These are phyloP conservation scores for Apophysomyces elegans DNA, from an alignment of 371 early-diverging fungal genomes.

Conservation along the genomic window DNA sequence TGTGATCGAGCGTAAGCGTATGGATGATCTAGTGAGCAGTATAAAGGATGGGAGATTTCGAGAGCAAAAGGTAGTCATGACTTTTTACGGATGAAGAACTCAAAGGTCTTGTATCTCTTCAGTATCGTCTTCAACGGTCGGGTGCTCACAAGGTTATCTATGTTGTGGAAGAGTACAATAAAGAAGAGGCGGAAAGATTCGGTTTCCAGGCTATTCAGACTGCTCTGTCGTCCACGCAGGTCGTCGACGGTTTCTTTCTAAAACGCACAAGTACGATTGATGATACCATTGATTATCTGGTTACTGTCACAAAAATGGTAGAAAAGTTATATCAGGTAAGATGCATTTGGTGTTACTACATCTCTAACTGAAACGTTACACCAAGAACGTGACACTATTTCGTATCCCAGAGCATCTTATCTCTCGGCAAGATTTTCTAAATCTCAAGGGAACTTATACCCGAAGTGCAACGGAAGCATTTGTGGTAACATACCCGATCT, in stretches of 20 bases:
- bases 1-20: conserved; percentile 92
- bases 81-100: background rate
- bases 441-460: conserved; percentile 50
- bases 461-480: conserved; percentile 26
- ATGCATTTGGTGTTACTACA: too few relatives aligned
- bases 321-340: conserved; percentile 49
- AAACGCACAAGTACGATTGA: conserved; percentile 71
- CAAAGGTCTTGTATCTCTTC: background rate
- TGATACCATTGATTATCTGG: conserved; percentile 81
- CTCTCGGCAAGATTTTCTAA: conserved; percentile 54
- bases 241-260: conserved; percentile 75
- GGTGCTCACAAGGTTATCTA: conserved; percentile 81
- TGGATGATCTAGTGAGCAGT: conserved; percentile 90
- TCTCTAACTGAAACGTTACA: background rate
- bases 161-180: conserved; percentile 78
- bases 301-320: conserved; percentile 58
- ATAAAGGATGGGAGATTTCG: conserved; percentile 94
- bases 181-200: conserved; percentile 53
- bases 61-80: conserved; percentile 86
- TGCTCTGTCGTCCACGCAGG: conserved; percentile 70
- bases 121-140: conserved; percentile 72
- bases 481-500: conserved; percentile 64
- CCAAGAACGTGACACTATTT: conserved; percentile 40
- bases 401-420: conserved; percentile 63
- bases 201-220: conserved; percentile 67